Conservation (phyloP, 2,329 filamentous ascomycete species). For the Pseudogymnoascus sp. region DNA sequence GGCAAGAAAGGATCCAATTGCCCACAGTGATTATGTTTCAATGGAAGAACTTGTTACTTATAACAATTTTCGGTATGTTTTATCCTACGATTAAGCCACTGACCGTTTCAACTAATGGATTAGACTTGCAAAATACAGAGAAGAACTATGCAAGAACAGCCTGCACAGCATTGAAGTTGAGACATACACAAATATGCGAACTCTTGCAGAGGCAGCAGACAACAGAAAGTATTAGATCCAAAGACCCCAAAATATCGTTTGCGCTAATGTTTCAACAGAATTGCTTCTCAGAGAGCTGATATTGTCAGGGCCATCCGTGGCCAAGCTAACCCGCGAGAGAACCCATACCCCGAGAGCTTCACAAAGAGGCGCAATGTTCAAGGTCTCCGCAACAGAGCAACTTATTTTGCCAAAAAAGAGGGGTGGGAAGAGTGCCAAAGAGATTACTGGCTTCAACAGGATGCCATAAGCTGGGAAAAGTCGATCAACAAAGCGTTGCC, state of each 20-base stretch:
- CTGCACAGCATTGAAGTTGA: background rate
- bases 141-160: background rate
- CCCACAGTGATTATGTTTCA: constrained; percentile 2
- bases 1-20: background rate
- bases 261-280: background rate
- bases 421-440: background rate
- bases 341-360: background rate
- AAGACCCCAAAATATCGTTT: background rate
- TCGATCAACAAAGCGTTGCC: constrained; percentile 4
- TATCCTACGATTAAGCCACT: no score
- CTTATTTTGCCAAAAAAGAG: background rate
- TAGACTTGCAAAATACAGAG: constrained; percentile 1
- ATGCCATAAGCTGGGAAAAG: background rate
- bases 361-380: constrained; percentile 1
- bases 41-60: constrained; percentile 2
- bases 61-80: constrained; percentile 7
- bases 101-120: background rate
- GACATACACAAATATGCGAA: background rate
- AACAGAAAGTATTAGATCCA: background rate
- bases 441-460: background rate
- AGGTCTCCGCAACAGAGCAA: background rate
- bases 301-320: background rate
- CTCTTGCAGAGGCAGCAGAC: background rate
- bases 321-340: background rate
- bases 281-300: background rate